Evolutionary conservation across 176 grass and related monocot species (phyloP).

Genomic region (Aegilops bicornis): DNA sequence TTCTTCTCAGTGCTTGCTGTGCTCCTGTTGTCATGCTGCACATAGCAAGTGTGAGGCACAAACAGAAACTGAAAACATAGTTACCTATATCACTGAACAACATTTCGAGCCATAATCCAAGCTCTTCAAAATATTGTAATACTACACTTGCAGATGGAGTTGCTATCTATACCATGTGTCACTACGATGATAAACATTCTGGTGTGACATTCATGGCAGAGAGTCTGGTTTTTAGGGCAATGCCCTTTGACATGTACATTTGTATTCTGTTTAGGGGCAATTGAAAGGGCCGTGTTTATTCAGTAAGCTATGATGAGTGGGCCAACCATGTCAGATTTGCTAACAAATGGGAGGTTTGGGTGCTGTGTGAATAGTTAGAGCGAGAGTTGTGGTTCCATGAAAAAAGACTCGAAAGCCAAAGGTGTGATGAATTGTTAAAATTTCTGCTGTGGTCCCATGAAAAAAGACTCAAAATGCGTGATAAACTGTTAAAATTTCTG

Average conservation of each 20-base stretch:
- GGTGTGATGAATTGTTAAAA: too few species aligned
- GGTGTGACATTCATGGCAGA: not conserved
- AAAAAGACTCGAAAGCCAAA: too few species aligned
- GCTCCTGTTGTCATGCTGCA: conserved; percentile 96
- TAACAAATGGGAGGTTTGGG: not conserved
- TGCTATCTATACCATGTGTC: not conserved
- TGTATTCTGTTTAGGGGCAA: not conserved
- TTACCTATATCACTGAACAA: not conserved
- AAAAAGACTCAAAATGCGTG: too few species aligned
- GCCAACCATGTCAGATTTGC: not conserved
- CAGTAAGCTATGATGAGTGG: not conserved
- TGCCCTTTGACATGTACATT: not conserved
- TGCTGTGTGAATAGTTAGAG: not conserved
- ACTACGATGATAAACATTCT: not conserved
- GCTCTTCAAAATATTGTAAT: not conserved
- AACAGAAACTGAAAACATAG: not conserved
- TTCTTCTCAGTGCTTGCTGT: conserved; percentile 91
- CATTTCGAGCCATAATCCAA: not conserved
- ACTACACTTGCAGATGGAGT: not conserved
- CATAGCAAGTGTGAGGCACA: conserved; percentile 1
- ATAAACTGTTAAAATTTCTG: too few species aligned
- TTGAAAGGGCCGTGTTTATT: not conserved
- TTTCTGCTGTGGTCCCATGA: not conserved
- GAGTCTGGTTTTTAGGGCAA: not conserved
- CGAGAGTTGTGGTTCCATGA: not conserved